A percentile compares a stretch with the other conserved stretches of the same genome.
Conservation (phyloP, 352 stramenopile species). For the Phytopythium aichiense region DNA sequence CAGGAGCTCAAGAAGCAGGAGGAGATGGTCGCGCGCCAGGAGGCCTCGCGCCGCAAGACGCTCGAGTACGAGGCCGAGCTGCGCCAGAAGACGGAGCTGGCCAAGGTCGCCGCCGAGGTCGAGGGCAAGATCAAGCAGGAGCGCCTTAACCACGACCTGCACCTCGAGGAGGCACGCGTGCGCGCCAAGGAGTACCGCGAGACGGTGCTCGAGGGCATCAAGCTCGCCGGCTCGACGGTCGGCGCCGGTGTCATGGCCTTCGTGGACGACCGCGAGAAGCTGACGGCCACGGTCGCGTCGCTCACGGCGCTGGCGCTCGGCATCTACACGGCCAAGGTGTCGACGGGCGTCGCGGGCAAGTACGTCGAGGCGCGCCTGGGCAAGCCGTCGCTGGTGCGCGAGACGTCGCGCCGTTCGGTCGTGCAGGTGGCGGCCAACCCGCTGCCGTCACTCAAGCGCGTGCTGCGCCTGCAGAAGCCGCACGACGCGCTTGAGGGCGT, state of each 20-base stretch:
- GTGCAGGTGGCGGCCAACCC: constrained; percentile 83
- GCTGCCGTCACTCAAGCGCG: constrained; percentile 84
- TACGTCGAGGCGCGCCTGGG: constrained; percentile 96
- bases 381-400: constrained; percentile 96
- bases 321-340: constrained; percentile 95
- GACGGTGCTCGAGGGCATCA: constrained; percentile 95
- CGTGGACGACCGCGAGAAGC: constrained; percentile 93
- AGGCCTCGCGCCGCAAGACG: constrained; percentile 96
- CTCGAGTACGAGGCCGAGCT: constrained; percentile 97
- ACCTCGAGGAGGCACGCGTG: constrained; percentile 94
- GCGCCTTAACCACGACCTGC: constrained; percentile 97
- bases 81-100: constrained; percentile 92
- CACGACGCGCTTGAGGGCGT: constrained; percentile 94
- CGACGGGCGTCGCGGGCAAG: constrained; percentile 91
- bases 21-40: constrained; percentile 95
- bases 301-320: constrained; percentile 93
- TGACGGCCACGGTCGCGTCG: constrained; percentile 93
- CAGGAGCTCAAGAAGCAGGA: constrained; percentile 98
- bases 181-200: constrained; percentile 89
- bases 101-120: constrained; percentile 95
- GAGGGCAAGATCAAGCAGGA: constrained; percentile 96
- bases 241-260: constrained; percentile 93
- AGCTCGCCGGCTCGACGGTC: constrained; percentile 92
- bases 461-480: constrained; percentile 85
- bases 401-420: constrained; percentile 91